Conservation (phyloP, 192 early-diverging fungal species). For the Podila minutissima region DNA sequence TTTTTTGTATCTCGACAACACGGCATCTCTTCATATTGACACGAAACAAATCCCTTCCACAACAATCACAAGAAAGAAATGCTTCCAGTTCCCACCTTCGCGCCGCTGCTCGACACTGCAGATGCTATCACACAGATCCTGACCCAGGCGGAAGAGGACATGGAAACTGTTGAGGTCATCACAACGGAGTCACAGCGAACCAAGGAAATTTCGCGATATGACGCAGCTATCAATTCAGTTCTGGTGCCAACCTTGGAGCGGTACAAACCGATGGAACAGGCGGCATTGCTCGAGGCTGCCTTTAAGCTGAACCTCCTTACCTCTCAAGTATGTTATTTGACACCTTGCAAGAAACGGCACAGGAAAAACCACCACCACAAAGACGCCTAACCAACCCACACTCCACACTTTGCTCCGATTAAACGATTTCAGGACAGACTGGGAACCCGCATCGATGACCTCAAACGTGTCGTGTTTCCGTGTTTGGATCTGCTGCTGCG, state of each 20-base stretch:
- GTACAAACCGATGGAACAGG: conserved; percentile 12
- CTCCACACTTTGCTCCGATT: neutral
- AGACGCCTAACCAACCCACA: neutral
- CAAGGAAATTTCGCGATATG: neutral
- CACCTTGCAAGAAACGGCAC: neutral
- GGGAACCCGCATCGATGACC: conserved; percentile 10
- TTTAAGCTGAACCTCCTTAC: conserved; percentile 40
- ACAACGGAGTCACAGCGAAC: neutral
- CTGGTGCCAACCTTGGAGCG: conserved; percentile 13
- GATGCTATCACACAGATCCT: conserved; percentile 12
- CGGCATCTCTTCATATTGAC: neutral
- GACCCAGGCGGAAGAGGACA: neutral
- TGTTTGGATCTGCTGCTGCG: conserved; percentile 45
- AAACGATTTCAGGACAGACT: conserved; percentile 19
- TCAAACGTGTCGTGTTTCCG: conserved; percentile 22
- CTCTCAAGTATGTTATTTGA: conserved; percentile 23
- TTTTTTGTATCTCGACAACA: neutral
- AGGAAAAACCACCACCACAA: neutral
- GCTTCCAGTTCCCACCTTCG: conserved; percentile 18
- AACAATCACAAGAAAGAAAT: neutral
- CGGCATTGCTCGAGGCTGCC: conserved; percentile 20
- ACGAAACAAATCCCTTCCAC: neutral
- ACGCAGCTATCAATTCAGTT: conserved; percentile 8
- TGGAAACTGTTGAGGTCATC: neutral
- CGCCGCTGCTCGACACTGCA: conserved; percentile 22